Conservation (phyloP, 2,329 filamentous ascomycete species). For the Colletotrichum tropicicola region DNA sequence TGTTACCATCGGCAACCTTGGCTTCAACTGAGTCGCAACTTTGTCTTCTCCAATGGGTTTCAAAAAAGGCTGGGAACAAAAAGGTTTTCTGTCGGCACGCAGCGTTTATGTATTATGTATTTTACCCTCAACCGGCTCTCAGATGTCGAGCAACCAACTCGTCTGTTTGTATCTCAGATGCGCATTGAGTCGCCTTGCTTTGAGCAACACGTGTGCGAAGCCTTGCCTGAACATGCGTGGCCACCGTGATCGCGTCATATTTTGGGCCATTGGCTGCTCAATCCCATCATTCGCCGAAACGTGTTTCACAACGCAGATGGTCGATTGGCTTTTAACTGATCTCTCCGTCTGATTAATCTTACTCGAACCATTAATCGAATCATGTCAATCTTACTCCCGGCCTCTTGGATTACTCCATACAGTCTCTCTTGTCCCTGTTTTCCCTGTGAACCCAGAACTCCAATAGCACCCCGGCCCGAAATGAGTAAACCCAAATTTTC, state of each 20-base stretch:
- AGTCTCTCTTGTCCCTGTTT: constrained; percentile 3
- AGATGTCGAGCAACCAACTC: neutral
- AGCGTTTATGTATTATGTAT: neutral
- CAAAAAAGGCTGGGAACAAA: neutral
- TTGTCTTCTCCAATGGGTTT: neutral
- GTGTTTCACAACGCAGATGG: neutral
- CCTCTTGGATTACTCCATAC: neutral
- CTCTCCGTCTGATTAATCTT: constrained; percentile 2
- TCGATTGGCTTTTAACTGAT: neutral
- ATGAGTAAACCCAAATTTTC: neutral
- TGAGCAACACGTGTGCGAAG: neutral
- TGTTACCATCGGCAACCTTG: constrained; percentile 6
- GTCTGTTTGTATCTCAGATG: neutral
- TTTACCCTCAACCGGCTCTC: neutral
- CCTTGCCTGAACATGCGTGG: neutral
- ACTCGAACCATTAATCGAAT: constrained; percentile 11
- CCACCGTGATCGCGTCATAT: neutral
- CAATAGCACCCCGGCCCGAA: neutral
- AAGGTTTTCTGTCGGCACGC: neutral
- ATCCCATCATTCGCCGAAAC: neutral
- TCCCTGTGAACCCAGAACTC: neutral
- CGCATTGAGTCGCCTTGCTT: neutral
- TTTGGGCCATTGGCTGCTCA: neutral
- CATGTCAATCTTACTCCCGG: neutral
- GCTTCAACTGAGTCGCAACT: neutral